A percentile compares a stretch with the other conserved stretches of the same genome.
These are phyloP conservation scores for Saccharomycopsis lassenensis DNA, from an alignment of 805 yeast species.

Conservation along the genomic window DNA sequence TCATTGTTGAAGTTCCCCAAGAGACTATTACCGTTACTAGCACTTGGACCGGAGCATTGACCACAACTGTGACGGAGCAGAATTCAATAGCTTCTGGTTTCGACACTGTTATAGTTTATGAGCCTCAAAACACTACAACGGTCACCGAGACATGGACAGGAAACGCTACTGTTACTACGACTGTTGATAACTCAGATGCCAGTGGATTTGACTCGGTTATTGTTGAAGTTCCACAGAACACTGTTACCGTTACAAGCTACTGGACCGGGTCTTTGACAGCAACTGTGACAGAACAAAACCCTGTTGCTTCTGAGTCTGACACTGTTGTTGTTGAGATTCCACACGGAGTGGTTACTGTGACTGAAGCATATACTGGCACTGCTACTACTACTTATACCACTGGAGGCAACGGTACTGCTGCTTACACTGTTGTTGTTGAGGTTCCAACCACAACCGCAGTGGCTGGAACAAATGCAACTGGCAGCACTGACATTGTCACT, in stretches of 20 bases:
- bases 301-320: background rate
- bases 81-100: too few relatives aligned
- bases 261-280: conserved; percentile 9
- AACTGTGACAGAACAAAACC: conserved; percentile 1
- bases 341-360: background rate
- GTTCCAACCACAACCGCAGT: background rate
- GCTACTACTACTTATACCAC: background rate
- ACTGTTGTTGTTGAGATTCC: conserved; percentile 8
- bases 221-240: background rate
- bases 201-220: background rate
- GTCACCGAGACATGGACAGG: conserved; percentile 7
- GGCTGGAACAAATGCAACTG: too few relatives aligned
- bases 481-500: too few relatives aligned
- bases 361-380: background rate
- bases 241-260: conserved; percentile 1
- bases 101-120: conserved; percentile 1
- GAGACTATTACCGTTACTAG: conserved; percentile 1
- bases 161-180: too few relatives aligned
- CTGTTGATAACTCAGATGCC: conserved; percentile 7
- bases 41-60: conserved; percentile 9
- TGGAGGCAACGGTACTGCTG: too few relatives aligned
- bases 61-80: conserved; percentile 9
- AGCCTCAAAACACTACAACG: conserved; percentile 1
- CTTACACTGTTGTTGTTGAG: background rate
- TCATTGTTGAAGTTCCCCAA: conserved; percentile 8